Conservation (phyloP, 208 protist genomes). For the Leishmania martiniquensis region DNA sequence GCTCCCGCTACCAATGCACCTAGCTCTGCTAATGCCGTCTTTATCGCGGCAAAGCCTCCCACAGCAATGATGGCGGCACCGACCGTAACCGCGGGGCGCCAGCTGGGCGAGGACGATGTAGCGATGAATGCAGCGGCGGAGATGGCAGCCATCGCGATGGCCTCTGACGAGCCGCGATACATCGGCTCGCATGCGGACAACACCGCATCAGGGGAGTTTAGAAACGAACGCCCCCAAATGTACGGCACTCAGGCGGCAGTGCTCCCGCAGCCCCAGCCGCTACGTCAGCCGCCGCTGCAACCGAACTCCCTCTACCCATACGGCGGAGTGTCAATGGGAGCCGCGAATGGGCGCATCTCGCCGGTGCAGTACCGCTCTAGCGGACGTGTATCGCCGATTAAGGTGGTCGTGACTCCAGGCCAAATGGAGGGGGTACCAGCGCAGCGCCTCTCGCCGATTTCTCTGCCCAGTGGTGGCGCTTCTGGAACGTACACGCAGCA, state of each 20-base stretch:
- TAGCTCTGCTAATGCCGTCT: not conserved
- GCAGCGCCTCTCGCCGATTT: conserved; percentile 33
- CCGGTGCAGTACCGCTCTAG: conserved; percentile 37
- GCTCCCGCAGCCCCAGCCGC: too few species aligned
- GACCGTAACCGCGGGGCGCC: conserved; percentile 7
- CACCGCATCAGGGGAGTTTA: conserved; percentile 6
- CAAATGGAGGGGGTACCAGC: conserved; percentile 6
- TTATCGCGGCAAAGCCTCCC: not conserved
- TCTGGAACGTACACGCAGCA: conserved; percentile 19
- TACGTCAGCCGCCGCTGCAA: conserved; percentile 4
- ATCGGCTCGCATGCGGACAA: conserved; percentile 25
- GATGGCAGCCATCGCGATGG: conserved; percentile 36
- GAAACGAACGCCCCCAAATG: conserved; percentile 11
- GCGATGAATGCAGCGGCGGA: conserved; percentile 38
- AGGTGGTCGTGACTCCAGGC: conserved; percentile 29
- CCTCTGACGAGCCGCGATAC: conserved; percentile 18
- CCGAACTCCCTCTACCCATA: conserved; percentile 19
- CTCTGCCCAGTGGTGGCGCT: not conserved
- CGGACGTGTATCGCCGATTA: conserved; percentile 30
- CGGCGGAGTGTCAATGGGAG: not conserved
- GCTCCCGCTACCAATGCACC: conserved; percentile 1
- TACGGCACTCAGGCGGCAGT: conserved; percentile 5
- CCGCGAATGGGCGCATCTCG: conserved; percentile 19
- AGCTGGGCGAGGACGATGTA: conserved; percentile 25
- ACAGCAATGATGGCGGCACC: not conserved